These are phyloP conservation scores for Graphilbum ipis-grandicollis DNA, from an alignment of 2,329 filamentous ascomycete species.

Conservation along the genomic window DNA sequence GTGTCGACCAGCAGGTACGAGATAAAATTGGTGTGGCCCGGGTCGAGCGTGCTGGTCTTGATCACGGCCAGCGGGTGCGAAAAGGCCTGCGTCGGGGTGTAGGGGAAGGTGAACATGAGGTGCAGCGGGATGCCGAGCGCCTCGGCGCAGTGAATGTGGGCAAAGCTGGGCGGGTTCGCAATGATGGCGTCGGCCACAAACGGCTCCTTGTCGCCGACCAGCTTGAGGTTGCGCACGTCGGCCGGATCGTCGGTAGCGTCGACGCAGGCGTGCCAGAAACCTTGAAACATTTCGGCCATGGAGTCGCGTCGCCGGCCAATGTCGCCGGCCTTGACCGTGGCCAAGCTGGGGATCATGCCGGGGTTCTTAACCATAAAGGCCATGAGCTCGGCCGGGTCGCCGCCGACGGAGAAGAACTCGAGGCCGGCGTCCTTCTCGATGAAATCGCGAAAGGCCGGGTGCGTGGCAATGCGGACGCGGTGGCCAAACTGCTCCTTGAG, in stretches of 20 bases:
- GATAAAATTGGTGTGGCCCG: slow-evolving; percentile 62
- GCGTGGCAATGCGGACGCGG: slow-evolving; percentile 61
- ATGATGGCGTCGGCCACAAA: slow-evolving; percentile 70
- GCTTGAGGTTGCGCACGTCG: slow-evolving; percentile 40
- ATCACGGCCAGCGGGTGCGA: slow-evolving; percentile 65
- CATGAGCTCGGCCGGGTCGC: slow-evolving; percentile 68
- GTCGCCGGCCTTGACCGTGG: slow-evolving; percentile 57
- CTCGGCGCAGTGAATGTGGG: slow-evolving; percentile 65
- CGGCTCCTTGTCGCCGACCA: slow-evolving; percentile 43
- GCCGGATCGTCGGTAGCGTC: slow-evolving; percentile 54
- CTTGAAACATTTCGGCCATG: slow-evolving; percentile 71
- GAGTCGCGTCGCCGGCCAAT: slow-evolving; percentile 47
- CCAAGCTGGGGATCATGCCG: slow-evolving; percentile 56
- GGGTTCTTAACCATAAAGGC: slow-evolving; percentile 80
- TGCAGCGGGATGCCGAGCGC: slow-evolving; percentile 61
- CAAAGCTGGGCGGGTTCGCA: slow-evolving; percentile 65
- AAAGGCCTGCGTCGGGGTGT: slow-evolving; percentile 57
- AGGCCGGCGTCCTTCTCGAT: slow-evolving; percentile 54
- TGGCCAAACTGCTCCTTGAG: slow-evolving; percentile 56
- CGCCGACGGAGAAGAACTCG: slow-evolving; percentile 68
- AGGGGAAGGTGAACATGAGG: slow-evolving; percentile 81
- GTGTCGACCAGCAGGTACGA: slow-evolving; percentile 66
- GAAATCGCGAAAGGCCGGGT: slow-evolving; percentile 61
- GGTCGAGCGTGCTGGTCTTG: slow-evolving; percentile 53
- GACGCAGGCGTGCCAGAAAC: slow-evolving; percentile 66